Evolutionary conservation across 164 flowering plant genomes (phyloP).

Genomic region (Umbellularia californica): DNA sequence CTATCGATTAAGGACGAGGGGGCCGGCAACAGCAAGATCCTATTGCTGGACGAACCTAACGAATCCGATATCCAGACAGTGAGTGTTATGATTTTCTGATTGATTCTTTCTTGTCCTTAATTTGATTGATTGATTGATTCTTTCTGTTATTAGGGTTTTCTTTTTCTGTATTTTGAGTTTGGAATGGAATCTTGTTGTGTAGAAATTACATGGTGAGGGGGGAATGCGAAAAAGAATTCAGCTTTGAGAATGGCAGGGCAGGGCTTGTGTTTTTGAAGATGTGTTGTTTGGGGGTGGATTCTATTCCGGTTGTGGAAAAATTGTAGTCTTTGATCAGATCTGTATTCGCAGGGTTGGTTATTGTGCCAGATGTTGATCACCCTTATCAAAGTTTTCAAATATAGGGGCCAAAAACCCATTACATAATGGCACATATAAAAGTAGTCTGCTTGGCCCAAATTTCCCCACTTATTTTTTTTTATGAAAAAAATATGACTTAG

Average conservation of each 20-base stretch:
- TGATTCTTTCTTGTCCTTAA: neutral
- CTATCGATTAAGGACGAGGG: conserved; percentile 32
- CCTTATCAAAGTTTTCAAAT: too few relatives aligned
- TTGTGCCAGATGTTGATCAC: too few relatives aligned
- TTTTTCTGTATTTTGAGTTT: too few relatives aligned
- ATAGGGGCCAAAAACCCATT: too few relatives aligned
- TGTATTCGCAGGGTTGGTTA: neutral
- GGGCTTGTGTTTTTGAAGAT: neutral
- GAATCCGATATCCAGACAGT: conserved; percentile 61
- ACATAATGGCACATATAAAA: too few relatives aligned
- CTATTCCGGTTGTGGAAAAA: too few relatives aligned
- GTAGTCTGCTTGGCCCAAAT: too few relatives aligned
- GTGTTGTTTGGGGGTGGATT: too few relatives aligned
- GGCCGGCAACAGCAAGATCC: conserved; percentile 13
- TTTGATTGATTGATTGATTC: neutral
- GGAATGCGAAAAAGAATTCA: neutral
- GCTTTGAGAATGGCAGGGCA: neutral
- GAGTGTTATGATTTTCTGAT: conserved; percentile 6
- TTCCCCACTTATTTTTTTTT: too few relatives aligned
- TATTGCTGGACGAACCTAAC: conserved; percentile 51
- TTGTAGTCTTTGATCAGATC: neutral
- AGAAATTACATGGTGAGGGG: neutral
- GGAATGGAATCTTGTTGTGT: neutral
- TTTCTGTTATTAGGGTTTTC: neutral
- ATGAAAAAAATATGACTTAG: too few relatives aligned